These are phyloP conservation scores for Bipolaris gigantea DNA, from an alignment of 2,329 filamentous ascomycete genomes.

Conservation along the genomic window DNA sequence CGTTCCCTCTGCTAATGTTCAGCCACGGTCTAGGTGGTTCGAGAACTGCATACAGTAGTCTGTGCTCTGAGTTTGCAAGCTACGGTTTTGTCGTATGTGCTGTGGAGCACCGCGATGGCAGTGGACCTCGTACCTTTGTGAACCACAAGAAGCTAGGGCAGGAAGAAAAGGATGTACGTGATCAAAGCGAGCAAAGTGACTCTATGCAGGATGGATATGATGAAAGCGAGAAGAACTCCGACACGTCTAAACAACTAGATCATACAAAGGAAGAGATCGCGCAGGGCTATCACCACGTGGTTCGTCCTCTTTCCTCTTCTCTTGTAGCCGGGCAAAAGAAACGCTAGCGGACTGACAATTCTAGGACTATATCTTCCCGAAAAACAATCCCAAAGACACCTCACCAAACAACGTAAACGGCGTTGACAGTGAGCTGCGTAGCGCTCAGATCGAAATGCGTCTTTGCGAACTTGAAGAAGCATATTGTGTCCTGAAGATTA, in stretches of 20 bases:
- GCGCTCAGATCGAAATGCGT: constrained; percentile 64
- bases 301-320: constrained; percentile 11
- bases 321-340: background rate
- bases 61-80: constrained; percentile 68
- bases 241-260: constrained; percentile 38
- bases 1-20: constrained; percentile 66
- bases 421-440: constrained; percentile 62
- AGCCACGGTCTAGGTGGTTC: constrained; percentile 68
- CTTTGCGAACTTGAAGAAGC: constrained; percentile 67
- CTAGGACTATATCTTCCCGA: constrained; percentile 64
- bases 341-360: constrained; percentile 7
- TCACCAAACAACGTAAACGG: constrained; percentile 60
- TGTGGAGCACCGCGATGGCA: constrained; percentile 67
- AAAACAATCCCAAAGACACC: constrained; percentile 53
- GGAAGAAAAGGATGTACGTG: constrained; percentile 17
- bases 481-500: constrained; percentile 58
- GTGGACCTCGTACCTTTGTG: constrained; percentile 62
- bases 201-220: constrained; percentile 9
- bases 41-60: constrained; percentile 62
- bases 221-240: constrained; percentile 24
- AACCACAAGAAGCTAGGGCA: constrained; percentile 53
- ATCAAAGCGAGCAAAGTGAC: constrained; percentile 18
- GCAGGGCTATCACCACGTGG: constrained; percentile 54
- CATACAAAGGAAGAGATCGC: constrained; percentile 45
- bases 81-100: constrained; percentile 67